Evolutionary conservation across 1,284 basidiomycete genomes (phyloP).

Genomic region (Sporisorium exsertum): DNA sequence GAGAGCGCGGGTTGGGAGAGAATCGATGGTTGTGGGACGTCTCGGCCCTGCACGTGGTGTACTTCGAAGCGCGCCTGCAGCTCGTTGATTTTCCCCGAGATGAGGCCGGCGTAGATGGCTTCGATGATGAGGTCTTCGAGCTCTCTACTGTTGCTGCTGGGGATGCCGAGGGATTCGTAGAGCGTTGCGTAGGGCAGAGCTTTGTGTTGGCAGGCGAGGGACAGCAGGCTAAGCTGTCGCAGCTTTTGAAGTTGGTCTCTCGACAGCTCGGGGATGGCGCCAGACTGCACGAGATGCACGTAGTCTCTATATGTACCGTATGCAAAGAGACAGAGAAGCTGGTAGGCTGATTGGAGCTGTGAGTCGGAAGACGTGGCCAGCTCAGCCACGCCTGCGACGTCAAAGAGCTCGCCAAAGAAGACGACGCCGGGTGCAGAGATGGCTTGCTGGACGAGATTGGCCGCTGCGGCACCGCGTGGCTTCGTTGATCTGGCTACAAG

Average conservation of each 20-base stretch:
- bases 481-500: conserved; percentile 82
- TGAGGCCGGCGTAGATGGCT: conserved; percentile 87
- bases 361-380: conserved; percentile 9
- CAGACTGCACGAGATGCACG: conserved; percentile 13
- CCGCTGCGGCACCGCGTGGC: conserved; percentile 88
- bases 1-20: conserved; percentile 4
- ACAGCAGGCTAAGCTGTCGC: conserved; percentile 88
- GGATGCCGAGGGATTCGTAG: conserved; percentile 30
- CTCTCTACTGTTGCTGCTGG: conserved; percentile 75
- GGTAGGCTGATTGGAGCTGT: conserved; percentile 30
- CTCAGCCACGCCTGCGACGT: conserved; percentile 83
- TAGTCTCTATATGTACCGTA: conserved; percentile 84
- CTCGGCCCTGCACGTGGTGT: conserved; percentile 89
- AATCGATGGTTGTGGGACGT: conserved; percentile 72
- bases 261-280: conserved; percentile 71
- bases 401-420: conserved; percentile 87
- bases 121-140: conserved; percentile 97
- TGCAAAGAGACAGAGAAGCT: conserved; percentile 84
- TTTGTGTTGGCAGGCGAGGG: conserved; percentile 66
- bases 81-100: conserved; percentile 91
- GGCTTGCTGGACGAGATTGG: conserved; percentile 85
- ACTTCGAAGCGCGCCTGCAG: conserved; percentile 86
- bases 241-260: conserved; percentile 83
- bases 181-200: conserved; percentile 40
- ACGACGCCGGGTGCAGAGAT: conserved; percentile 88